Percentiles rank a stretch among this genome's conserved stretches.
These are phyloP conservation scores for Vicia villosa DNA, from an alignment of 306 rosid species.

Conservation along the genomic window DNA sequence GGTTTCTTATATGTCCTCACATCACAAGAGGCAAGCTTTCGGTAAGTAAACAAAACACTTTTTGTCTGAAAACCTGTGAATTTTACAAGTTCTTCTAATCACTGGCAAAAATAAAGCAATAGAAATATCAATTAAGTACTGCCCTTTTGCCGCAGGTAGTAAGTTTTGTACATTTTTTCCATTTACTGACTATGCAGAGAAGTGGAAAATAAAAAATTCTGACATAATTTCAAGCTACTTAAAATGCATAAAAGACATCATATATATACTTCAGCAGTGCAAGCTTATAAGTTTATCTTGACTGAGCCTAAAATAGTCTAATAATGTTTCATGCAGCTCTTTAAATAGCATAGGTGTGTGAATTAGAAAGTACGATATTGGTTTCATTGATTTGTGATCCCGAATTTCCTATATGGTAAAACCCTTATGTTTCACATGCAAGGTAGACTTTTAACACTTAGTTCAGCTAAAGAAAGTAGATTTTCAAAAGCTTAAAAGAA, in stretches of 20 bases:
- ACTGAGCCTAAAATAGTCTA: constrained; percentile 23
- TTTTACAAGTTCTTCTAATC: constrained; percentile 13
- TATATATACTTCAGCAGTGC: background rate
- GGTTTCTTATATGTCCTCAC: constrained; percentile 65
- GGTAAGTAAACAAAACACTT: constrained; percentile 50
- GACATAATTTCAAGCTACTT: background rate
- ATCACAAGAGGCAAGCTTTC: constrained; percentile 83
- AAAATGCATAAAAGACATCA: constrained; percentile 1
- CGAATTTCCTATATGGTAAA: background rate
- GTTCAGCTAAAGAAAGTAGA: background rate
- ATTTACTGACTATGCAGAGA: background rate
- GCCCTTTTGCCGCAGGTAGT: background rate
- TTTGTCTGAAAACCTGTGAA: constrained; percentile 17
- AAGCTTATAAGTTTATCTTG: constrained; percentile 19
- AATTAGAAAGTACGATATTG: background rate
- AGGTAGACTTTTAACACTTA: background rate
- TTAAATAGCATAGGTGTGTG: constrained; percentile 5
- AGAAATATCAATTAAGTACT: background rate
- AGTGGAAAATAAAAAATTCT: constrained; percentile 1
- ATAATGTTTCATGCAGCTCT: background rate
- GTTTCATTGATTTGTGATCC: constrained; percentile 18
- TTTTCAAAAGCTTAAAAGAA: background rate
- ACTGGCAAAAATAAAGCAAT: background rate
- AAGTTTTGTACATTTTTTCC: background rate
- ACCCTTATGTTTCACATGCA: constrained; percentile 18